Base-by-base conservation (phyloP, 192 early-diverging fungal species). In the Rhizophagus clarus region DNA sequence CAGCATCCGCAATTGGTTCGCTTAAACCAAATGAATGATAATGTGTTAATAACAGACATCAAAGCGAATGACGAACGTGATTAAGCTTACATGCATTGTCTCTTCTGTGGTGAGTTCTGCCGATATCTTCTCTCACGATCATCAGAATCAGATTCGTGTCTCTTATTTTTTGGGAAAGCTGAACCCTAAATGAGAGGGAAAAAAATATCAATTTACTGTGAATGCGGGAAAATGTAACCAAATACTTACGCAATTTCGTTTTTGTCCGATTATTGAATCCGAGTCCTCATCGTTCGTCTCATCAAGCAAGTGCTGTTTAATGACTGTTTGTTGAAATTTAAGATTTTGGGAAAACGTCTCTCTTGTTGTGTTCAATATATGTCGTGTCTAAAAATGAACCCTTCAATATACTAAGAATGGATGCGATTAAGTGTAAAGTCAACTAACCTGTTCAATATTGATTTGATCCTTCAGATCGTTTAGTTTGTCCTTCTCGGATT, bases 1-100 rank as follows among this genome's bases (percentile, higher is more conserved):
- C 70, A 47, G 70, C 26, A 24, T 72, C 37, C 26, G 40, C 70
- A 72, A 72, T 17, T 72, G 29, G 40, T 72, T 72, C 70, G 1
- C 32, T 72, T 72, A n/a, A 72, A 12, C 70, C 5, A 72, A 72
- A 47, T 47, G 70, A 72, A 72, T 72, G 37, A 72, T 72, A n/a
- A 72, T 20, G 22, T 40, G n/a, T 72, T 72, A 72, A 72, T 72
- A 72, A 72, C 22, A 72, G 45, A 72, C 24, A 72, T 0, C 70
- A 72, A 45, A 72, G 49, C 1, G 12, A 72, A 72, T 72, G 26
- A 72, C 70, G 12, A 72, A 72, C 70, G 9, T 72, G 7, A 72
- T 72, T 42, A 72, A 72, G 49, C 70, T 72, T 72, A 49, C 70
- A 22, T 72, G 40, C 34, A 72, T 72, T 72, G 70, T 42, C 20